A percentile compares a stretch with the other conserved stretches of the same genome.
phyloP scores from a whole-genome alignment of 2,329 filamentous ascomycete genomes.

The Nakataea oryzae region DNA sequence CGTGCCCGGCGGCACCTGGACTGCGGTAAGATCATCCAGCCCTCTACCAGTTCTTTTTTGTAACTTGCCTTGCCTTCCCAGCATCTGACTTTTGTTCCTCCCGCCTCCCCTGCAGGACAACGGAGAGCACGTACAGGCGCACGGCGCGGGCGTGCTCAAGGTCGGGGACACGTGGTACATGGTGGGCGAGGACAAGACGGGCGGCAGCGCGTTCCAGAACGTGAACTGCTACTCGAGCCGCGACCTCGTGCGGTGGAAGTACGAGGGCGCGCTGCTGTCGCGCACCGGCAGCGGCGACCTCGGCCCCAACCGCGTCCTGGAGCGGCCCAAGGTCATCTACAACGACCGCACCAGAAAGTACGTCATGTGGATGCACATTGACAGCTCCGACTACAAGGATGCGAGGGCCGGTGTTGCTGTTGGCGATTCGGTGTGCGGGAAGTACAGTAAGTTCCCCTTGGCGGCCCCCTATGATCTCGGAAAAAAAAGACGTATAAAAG shows the following conservation, averaged over 20 bases:
- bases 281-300: slow-evolving; percentile 11
- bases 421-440: slow-evolving; percentile 47
- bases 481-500: background rate
- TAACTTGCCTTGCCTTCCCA: too few species aligned
- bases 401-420: slow-evolving; percentile 14
- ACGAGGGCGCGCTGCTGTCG: slow-evolving; percentile 12
- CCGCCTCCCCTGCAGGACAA: slow-evolving; percentile 3
- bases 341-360: slow-evolving; percentile 41
- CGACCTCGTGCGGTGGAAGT: slow-evolving; percentile 43
- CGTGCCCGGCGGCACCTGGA: slow-evolving; percentile 14
- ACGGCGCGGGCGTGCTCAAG: slow-evolving; percentile 54
- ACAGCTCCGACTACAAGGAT: slow-evolving; percentile 31
- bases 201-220: slow-evolving; percentile 50
- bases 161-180: slow-evolving; percentile 51
- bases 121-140: slow-evolving; percentile 49
- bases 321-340: slow-evolving; percentile 60
- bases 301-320: slow-evolving; percentile 42
- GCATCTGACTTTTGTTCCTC: background rate
- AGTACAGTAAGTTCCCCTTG: slow-evolving; percentile 27
- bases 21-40: slow-evolving; percentile 8
- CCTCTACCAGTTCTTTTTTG: background rate
- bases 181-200: slow-evolving; percentile 60
- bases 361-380: slow-evolving; percentile 57
- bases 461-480: too few species aligned
- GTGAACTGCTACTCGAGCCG: slow-evolving; percentile 59